phyloP scores from a whole-genome alignment of 2,329 filamentous ascomycete species.

The Colletotrichum nymphaeae region DNA sequence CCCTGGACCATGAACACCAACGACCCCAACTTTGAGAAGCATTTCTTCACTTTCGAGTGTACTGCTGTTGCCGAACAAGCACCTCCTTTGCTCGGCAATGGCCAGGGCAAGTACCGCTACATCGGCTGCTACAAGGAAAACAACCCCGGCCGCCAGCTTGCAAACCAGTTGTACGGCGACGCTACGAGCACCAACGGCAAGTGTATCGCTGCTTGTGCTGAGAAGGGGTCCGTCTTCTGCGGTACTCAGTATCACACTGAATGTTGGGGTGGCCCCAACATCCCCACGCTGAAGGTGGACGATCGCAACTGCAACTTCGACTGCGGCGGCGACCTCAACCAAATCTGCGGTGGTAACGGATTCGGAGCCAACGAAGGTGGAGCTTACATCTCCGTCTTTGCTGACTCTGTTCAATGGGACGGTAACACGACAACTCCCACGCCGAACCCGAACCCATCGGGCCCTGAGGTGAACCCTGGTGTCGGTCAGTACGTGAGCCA shows the following conservation, averaged over 20 bases:
- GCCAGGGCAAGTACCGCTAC: slow-evolving; percentile 62
- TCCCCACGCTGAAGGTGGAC: slow-evolving; percentile 56
- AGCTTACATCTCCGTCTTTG: slow-evolving; percentile 62
- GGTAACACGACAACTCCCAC: slow-evolving; percentile 42
- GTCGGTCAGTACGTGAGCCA: slow-evolving; percentile 40
- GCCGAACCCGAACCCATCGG: slow-evolving; percentile 35
- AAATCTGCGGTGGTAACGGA: slow-evolving; percentile 66
- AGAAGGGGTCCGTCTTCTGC: slow-evolving; percentile 52
- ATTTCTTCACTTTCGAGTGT: slow-evolving; percentile 63
- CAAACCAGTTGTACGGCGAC: slow-evolving; percentile 53
- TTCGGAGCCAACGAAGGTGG: slow-evolving; percentile 44
- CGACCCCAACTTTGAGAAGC: slow-evolving; percentile 63
- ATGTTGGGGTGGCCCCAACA: slow-evolving; percentile 65
- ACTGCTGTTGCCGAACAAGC: slow-evolving; percentile 64
- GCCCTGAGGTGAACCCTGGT: slow-evolving; percentile 51
- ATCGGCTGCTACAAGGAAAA: slow-evolving; percentile 67
- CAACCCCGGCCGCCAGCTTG: slow-evolving; percentile 64
- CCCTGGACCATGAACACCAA: slow-evolving; percentile 69
- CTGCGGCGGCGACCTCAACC: slow-evolving; percentile 60
- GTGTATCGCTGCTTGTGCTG: slow-evolving; percentile 58
- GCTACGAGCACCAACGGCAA: slow-evolving; percentile 53
- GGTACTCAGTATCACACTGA: slow-evolving; percentile 62
- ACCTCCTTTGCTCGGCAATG: slow-evolving; percentile 56
- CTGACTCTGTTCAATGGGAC: slow-evolving; percentile 45
- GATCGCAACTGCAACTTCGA: slow-evolving; percentile 62